These are phyloP conservation scores for Thielaviopsis ethacetica DNA, from an alignment of 2,329 filamentous ascomycete species.

Conservation along the genomic window DNA sequence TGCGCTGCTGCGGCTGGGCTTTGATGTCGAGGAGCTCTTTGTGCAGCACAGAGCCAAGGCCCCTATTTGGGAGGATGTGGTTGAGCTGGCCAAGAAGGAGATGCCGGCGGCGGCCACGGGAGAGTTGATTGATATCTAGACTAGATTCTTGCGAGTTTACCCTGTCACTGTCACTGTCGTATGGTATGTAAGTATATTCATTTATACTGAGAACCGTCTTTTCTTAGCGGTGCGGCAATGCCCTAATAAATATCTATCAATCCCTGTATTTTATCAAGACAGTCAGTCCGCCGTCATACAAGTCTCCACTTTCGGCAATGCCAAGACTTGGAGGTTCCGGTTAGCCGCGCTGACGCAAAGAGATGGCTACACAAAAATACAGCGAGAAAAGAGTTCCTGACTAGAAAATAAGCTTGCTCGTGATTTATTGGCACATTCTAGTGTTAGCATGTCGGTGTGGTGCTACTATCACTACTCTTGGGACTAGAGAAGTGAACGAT, in stretches of 20 bases:
- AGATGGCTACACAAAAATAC: neutral
- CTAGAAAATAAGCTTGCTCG: neutral
- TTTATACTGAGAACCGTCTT: neutral
- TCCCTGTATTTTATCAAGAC: neutral
- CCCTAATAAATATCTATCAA: neutral
- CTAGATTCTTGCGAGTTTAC: neutral
- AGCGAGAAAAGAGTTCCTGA: neutral
- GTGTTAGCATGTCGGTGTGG: too few relatives aligned
- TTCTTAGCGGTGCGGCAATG: neutral
- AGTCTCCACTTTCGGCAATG: neutral
- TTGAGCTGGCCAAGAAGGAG: conserved; percentile 19
- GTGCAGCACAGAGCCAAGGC: conserved; percentile 20
- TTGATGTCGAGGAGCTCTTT: conserved; percentile 28
- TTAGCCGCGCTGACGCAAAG: neutral
- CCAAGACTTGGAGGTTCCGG: neutral
- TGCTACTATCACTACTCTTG: too few relatives aligned
- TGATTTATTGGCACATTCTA: neutral
- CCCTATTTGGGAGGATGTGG: conserved; percentile 29
- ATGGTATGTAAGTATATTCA: too few relatives aligned
- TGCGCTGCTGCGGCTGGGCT: conserved; percentile 29
- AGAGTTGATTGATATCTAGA: conserved; percentile 1
- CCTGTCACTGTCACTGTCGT: too few relatives aligned
- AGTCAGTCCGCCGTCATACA: neutral
- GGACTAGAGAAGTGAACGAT: too few relatives aligned
- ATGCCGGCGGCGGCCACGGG: neutral